Base-by-base conservation (phyloP, 495 filamentous ascomycete species). In the Pyrenula aspistea region DNA sequence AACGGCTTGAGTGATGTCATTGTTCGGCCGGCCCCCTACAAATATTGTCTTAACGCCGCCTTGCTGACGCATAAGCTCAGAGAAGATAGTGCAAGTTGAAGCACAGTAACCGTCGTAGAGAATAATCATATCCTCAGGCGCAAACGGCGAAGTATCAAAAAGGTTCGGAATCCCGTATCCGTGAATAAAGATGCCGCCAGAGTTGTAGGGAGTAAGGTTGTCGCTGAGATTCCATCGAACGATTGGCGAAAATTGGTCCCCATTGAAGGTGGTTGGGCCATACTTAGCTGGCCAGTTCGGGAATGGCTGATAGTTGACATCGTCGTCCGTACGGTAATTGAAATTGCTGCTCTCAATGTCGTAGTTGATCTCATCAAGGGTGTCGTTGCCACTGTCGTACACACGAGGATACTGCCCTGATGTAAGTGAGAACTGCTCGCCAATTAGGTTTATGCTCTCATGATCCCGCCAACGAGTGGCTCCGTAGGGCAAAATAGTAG, bases 31-130 rank as follows among this genome's bases (percentile, higher is more conserved):
- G 0, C 79, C 79, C 47, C 79, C 79, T 23, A 73, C 67, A 11
- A 70, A 75, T 15, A 83, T 64, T n/a, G 69, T 71, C 4, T 67
- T 65, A 4, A 77, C 77, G 42, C 75, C 76, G 49, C 69, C 76
- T 66, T 74, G 58, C 54, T 70, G 65, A 53, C 71, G 68, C 75
- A 83, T 78, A 57, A 77, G 65, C 62, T 83, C 78, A 22, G 73
- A 64, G 61, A 83, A 81, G 10, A 77, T 61, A 1, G 73, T 65
- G 60, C 77, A 83, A 42, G 78, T 65, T 0, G 73, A 79, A n/a
- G 66, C 65, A 61, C 78, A 83, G 48, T 71, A 55, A 24, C 71
- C 72, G 57, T 83, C 77, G 19, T 73, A 65, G 22, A 80, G 70
- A 1, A 75, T 51, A 36, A 78, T 63, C 53, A 80, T 76, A 55